A percentile compares a stretch with the other conserved stretches of the same genome.
phyloP scores from a whole-genome alignment of 2,329 filamentous ascomycete species.

The Penicillium nordicum region DNA sequence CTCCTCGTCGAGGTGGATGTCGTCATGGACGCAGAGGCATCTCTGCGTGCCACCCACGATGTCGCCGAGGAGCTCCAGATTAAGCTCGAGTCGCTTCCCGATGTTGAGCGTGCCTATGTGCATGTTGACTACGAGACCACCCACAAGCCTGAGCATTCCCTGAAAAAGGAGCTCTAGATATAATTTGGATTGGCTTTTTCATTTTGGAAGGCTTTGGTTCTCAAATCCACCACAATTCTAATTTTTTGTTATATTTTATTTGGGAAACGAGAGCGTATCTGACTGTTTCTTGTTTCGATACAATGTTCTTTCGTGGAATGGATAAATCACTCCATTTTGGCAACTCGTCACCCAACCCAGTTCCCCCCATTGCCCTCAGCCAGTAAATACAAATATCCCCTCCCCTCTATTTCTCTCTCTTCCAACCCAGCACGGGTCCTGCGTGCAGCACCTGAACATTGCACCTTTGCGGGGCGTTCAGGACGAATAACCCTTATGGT shows the following conservation, averaged over 20 bases:
- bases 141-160: constrained; percentile 82
- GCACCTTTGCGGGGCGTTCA: constrained; percentile 19
- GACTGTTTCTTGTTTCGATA: background rate
- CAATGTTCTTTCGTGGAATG: background rate
- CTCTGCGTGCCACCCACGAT: constrained; percentile 79
- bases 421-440: constrained; percentile 9
- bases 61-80: constrained; percentile 90
- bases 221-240: background rate
- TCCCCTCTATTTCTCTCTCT: no score
- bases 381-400: background rate
- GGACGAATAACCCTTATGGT: constrained; percentile 17
- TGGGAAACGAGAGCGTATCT: background rate
- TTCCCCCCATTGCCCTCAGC: background rate
- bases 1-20: constrained; percentile 95
- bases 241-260: background rate
- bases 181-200: background rate
- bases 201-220: background rate
- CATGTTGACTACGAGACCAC: constrained; percentile 97
- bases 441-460: constrained; percentile 13
- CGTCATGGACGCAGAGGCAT: constrained; percentile 77
- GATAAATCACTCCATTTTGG: background rate
- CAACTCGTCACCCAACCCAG: background rate
- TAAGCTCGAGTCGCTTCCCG: constrained; percentile 86
- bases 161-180: constrained; percentile 60
- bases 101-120: constrained; percentile 91